Evolutionary conservation across 805 yeast species (phyloP), one percentile per base, ranked within the genome.

Genomic region (Teunomyces pallodes): DNA sequence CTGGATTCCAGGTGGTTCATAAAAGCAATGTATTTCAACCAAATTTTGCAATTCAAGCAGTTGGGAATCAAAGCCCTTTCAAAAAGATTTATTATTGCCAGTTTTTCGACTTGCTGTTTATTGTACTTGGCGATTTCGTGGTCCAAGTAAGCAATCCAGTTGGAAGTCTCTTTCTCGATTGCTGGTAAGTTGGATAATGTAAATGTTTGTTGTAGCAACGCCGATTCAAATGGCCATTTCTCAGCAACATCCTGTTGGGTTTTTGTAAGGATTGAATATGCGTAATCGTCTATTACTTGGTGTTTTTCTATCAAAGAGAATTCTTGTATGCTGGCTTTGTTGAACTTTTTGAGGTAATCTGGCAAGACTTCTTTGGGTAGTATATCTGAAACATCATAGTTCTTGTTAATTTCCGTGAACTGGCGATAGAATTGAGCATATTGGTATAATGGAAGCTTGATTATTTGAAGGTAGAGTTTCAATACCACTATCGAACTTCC

Each of bases 391-490:
- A 75, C 47, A 5, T 55, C 57, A 59, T 68, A 67, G 28, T 64
- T 59, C 43, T 71, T 67, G 51, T 61, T 59, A 51, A 72, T 52
- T 53, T 71, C 70, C 50, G 69, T 57, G 59, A 81, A 65, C 58
- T 74, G 60, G 69, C 72, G 82, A 58, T 80, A 87, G 62, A 85
- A 92, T 53, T 79, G 82, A 0, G 97, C 85, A 62, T 90, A 91
- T 58, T 90, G 96, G 65, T 92, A 92, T 40, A 92, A 66, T 0
- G 98, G 98, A 2, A 87, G 70, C 36, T 61, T 60, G 35, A 82
- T 64, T 41, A 83, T 65, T 49, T 69, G 67, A 27, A 75, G 56
- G 48, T 84, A 75, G 1, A 81, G 57, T 3, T 64, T 62, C n/a
- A 66, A 52, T 3, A 77, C 62, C 32, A 70, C 75, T 24, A 57